Evolutionary conservation across 371 early-diverging fungal species (phyloP).

Genomic region (Mortierella sp.): DNA sequence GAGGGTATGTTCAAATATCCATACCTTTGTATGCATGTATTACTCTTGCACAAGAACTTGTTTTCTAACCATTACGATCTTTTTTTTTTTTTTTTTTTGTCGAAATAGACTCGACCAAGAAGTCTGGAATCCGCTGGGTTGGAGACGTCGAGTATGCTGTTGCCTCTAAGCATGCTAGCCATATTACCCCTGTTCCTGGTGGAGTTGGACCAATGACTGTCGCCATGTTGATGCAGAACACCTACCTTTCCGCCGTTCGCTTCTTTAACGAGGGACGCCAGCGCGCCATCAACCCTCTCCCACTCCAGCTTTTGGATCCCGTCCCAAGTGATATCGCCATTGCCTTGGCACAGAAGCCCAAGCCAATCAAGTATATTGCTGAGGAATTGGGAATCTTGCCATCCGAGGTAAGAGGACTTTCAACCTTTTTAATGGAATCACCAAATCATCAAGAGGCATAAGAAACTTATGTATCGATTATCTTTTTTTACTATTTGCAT

Average conservation of each 20-base stretch:
- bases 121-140: conserved; percentile 90
- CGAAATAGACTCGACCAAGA: conserved; percentile 80
- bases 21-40: not conserved
- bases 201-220: conserved; percentile 99
- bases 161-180: conserved; percentile 76
- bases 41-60: not conserved
- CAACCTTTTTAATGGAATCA: not conserved
- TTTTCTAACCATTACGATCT: not conserved
- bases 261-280: conserved; percentile 60
- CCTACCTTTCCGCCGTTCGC: conserved; percentile 80
- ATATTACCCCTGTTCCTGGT: conserved; percentile 96
- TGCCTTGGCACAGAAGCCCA: conserved; percentile 89
- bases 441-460: not conserved
- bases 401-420: conserved; percentile 64
- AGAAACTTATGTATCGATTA: not conserved
- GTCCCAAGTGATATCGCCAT: conserved; percentile 96
- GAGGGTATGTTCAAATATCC: conserved; percentile 58
- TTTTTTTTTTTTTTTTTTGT: conserved; percentile 1
- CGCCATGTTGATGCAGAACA: conserved; percentile 93
- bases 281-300: conserved; percentile 37
- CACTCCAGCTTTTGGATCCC: conserved; percentile 38
- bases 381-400: conserved; percentile 82
- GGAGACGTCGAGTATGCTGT: conserved; percentile 91
- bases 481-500: not conserved
- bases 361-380: conserved; percentile 82